These are phyloP conservation scores for Biancaea sappan DNA, from an alignment of 306 rosid species.

Conservation along the genomic window DNA sequence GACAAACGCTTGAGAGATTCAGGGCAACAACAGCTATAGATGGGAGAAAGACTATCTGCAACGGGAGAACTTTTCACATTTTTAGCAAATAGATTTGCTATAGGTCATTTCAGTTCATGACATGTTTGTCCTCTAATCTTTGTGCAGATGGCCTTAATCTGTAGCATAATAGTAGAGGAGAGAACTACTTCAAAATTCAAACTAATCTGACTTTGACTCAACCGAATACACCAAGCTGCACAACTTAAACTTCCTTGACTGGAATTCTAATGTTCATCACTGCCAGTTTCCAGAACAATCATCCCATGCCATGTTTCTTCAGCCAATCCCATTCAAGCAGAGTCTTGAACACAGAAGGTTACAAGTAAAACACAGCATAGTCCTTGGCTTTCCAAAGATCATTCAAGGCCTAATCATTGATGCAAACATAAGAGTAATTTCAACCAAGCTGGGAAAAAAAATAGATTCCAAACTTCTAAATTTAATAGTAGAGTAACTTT, in stretches of 20 bases:
- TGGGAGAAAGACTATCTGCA: neutral
- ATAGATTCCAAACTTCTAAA: conserved; percentile 6
- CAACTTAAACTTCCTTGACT: neutral
- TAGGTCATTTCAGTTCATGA: neutral
- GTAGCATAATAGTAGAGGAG: neutral
- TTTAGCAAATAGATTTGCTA: neutral
- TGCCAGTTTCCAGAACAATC: neutral
- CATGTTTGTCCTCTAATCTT: neutral
- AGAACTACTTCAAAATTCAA: neutral
- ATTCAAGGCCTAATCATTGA: conserved; percentile 16
- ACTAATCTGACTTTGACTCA: neutral
- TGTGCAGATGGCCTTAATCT: neutral
- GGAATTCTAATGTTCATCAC: neutral
- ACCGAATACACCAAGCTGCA: neutral
- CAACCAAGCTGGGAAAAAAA: neutral
- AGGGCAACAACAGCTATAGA: neutral
- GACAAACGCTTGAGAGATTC: no score
- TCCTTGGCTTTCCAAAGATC: neutral
- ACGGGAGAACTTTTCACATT: neutral
- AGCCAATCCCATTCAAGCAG: neutral
- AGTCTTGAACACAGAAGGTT: neutral
- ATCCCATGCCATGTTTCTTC: neutral
- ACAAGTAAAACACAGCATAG: neutral
- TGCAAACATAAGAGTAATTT: neutral
- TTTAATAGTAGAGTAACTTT: neutral